Evolutionary conservation across 2,329 filamentous ascomycete genomes (phyloP), one percentile per base, ranked within the genome.

Genomic region (Colletotrichum sp.): DNA sequence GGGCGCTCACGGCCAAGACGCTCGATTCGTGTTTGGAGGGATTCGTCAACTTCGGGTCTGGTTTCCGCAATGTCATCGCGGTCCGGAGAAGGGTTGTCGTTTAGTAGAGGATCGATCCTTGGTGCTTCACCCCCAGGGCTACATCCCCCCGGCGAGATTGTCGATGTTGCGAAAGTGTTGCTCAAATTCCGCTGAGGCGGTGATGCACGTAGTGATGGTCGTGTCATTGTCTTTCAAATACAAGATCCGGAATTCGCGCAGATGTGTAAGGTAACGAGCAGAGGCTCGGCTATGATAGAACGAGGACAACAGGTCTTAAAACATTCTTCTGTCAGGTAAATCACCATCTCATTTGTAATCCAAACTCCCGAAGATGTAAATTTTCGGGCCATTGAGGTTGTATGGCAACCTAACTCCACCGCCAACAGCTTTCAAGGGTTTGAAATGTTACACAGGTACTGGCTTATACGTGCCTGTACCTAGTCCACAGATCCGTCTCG

Each of bases 341-440:
- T 68, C 65, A 55, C 32, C 18, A 55, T 36, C 32, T 10, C n/a
- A 57, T 68, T 68, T 26, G 65, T 68, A 68, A 68, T 68, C 30
- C 0, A 1, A 57, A 57, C 65, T 44, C 55, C 30, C 13, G 44
- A n/a, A 55, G 65, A 15, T 55, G 24, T 9, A n/a, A 26, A 55
- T 0, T 15, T 57, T 49, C 21, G n/a, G 44, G 0, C 0, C 32
- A n/a, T 68, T 68, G 44, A 68, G 26, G 28, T 5, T 68, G 2
- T 0, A 34, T 67, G 16, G 26, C 1, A 68, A 0, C 18, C 44
- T 55, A 0, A 34, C 0, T n/a, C 0, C 10, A 68, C 26, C 28
- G 2, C 44, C 24, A 28, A 34, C 6, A 55, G 44, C 65, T 64
- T 34, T 15, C 2, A 64, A 28, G 60, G 16, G 32, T 1, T 64